Percentiles rank a stretch among this genome's conserved stretches.
Conservation (phyloP, 176 grass and related monocot genomes). For the Oryza glumipatula region DNA sequence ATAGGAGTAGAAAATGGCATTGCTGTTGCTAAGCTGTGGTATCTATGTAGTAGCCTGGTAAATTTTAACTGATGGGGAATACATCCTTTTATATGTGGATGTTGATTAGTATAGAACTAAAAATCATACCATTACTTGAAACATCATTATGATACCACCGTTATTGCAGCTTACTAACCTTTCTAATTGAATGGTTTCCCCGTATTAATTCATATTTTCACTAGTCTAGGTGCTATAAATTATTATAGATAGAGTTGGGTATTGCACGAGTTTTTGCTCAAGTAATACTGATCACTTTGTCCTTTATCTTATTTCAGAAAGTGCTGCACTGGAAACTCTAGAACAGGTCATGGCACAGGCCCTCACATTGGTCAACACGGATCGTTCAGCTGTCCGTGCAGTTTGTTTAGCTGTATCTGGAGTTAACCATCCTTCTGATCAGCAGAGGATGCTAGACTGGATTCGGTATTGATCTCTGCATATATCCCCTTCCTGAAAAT, state of each 20-base stretch:
- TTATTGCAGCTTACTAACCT: neutral
- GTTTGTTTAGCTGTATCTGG: constrained; percentile 95
- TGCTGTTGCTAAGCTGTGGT: constrained; percentile 5
- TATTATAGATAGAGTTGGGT: constrained; percentile 4
- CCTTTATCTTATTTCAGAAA: constrained; percentile 57
- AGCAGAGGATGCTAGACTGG: constrained; percentile 85
- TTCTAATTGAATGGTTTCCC: neutral
- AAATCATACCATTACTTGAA: neutral
- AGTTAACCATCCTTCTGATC: constrained; percentile 92
- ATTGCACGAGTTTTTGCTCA: constrained; percentile 15
- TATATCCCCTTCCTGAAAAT: neutral
- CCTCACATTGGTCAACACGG: constrained; percentile 58
- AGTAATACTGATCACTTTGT: constrained; percentile 30
- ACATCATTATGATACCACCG: neutral
- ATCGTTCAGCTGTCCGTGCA: constrained; percentile 63
- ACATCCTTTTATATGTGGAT: neutral
- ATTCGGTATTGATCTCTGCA: constrained; percentile 61
- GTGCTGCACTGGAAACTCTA: constrained; percentile 65
- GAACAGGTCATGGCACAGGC: constrained; percentile 76
- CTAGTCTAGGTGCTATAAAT: neutral
- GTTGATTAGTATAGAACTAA: neutral
- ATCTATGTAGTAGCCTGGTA: neutral
- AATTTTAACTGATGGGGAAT: neutral
- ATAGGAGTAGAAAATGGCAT: neutral
- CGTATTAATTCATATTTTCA: constrained; percentile 2